Conservation (phyloP, 2,329 filamentous ascomycete species). For the Fusarium xylarioides region DNA sequence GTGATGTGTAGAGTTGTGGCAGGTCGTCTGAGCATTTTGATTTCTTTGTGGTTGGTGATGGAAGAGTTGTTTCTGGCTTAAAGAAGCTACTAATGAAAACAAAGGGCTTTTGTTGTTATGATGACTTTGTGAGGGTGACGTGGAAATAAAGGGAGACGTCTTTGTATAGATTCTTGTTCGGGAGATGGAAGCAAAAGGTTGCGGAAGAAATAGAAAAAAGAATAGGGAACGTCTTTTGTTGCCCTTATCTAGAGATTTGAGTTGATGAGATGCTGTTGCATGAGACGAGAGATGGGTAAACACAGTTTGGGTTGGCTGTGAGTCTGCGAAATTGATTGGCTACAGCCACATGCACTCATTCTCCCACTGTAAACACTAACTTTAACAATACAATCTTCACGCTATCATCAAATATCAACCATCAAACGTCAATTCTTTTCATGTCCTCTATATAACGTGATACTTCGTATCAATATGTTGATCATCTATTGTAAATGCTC, state of each 20-base stretch:
- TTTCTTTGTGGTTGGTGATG: neutral
- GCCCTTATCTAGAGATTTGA: neutral
- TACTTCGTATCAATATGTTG: conserved; percentile 17
- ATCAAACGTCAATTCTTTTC: conserved; percentile 3
- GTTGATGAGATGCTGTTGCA: conserved; percentile 7
- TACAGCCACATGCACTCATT: neutral
- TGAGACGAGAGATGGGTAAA: conserved; percentile 13
- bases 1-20: conserved; percentile 75
- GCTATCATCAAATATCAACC: neutral
- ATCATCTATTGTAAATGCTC: conserved; percentile 21
- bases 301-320: conserved; percentile 3
- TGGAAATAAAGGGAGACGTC: neutral
- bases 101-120: conserved; percentile 11
- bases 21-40: conserved; percentile 70
- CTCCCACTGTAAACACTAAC: neutral
- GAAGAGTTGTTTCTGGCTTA: neutral
- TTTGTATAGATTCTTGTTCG: neutral
- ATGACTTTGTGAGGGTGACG: neutral
- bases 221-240: neutral
- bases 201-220: neutral
- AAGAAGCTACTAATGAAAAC: neutral
- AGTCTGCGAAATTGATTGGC: conserved; percentile 8
- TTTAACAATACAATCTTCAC: neutral
- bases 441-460: conserved; percentile 29
- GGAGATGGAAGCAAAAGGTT: neutral